Evolutionary conservation across 2,329 filamentous ascomycete genomes (phyloP), one percentile per base, ranked within the genome.

Genomic region (Penicillium sp.): DNA sequence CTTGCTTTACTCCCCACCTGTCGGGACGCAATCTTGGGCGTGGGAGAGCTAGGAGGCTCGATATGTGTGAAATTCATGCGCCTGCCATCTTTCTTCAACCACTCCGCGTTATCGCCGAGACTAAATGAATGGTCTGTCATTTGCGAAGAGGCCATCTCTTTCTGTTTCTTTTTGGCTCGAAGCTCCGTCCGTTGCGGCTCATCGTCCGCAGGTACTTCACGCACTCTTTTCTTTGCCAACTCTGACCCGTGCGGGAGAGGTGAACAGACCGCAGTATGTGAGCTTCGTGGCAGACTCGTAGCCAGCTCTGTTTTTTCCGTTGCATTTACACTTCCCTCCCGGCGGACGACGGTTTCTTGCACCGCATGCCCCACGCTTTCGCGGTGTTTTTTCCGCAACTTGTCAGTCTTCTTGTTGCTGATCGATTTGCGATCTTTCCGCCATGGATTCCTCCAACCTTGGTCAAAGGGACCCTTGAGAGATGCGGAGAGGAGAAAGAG

Each of bases 401-500:
- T 44, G n/a, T 49, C 47, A 1, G 27, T 37, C 40, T 40, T 38
- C 43, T 4, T n/a, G 18, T 32, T 43, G 6, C 5, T 45, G 18
- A 11, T 28, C 32, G 6, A 40, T 9, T 29, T 46, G 28, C 64
- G 57, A 3, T 56, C 48, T 43, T 65, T 67, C 41, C 52, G 64
- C 74, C 74, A 76, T 2, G 73, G 74, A 54, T 76, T 76, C 4
- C 55, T 52, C 74, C 74, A 77, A 26, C 57, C 65, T 25, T 65
- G 50, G 4, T 70, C 65, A 29, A 77, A 72, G 1, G 73, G 73
- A 0, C 74, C 74, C 38, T 62, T 67, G 18, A 77, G 60, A 7
- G 66, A 66, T 9, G 74, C 73, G 5, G 68, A 73, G 9, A 72
- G 58, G 39, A 77, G 75, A 47, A 73, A 75, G 8, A 73, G 58